Percentiles rank a stretch among this genome's conserved stretches.
Conservation (phyloP, 208 protist genomes). For the Crithidia thermophila region DNA sequence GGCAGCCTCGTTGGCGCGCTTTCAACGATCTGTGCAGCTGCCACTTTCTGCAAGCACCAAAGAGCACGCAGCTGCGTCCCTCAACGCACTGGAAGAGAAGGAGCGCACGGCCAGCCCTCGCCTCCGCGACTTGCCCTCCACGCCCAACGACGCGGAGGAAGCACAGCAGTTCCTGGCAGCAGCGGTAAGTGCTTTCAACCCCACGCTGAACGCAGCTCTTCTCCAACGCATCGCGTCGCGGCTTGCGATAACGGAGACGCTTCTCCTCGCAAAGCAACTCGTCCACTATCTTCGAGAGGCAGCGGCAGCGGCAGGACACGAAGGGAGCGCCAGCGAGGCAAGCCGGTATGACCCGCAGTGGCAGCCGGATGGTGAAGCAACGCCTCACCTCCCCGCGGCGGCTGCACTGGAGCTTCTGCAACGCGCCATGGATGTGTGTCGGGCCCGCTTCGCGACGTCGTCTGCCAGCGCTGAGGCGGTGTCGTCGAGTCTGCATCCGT, state of each 20-base stretch:
- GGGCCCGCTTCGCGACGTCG: conserved; percentile 1
- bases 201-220: conserved; percentile 44
- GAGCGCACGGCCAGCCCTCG: too few species aligned
- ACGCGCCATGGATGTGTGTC: conserved; percentile 19
- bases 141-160: background rate
- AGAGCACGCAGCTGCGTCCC: background rate
- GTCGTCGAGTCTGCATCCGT: background rate
- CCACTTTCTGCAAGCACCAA: background rate
- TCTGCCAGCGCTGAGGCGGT: background rate
- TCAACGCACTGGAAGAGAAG: background rate
- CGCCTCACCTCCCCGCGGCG: background rate
- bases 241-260: conserved; percentile 31
- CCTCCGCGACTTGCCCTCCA: background rate
- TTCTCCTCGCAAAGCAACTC: conserved; percentile 32
- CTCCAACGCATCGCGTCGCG: conserved; percentile 32
- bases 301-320: background rate
- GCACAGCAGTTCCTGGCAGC: conserved; percentile 3
- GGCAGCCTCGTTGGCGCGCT: background rate
- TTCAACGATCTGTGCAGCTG: too few species aligned
- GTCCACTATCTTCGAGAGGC: conserved; percentile 37
- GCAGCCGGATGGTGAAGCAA: background rate
- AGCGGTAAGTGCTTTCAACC: conserved; percentile 40
- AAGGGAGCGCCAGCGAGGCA: conserved; percentile 11
- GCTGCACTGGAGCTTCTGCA: conserved; percentile 20
- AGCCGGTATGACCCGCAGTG: too few species aligned